Conservation (phyloP, 2,329 filamentous ascomycete species). For the Penicillium hesseltinei region DNA sequence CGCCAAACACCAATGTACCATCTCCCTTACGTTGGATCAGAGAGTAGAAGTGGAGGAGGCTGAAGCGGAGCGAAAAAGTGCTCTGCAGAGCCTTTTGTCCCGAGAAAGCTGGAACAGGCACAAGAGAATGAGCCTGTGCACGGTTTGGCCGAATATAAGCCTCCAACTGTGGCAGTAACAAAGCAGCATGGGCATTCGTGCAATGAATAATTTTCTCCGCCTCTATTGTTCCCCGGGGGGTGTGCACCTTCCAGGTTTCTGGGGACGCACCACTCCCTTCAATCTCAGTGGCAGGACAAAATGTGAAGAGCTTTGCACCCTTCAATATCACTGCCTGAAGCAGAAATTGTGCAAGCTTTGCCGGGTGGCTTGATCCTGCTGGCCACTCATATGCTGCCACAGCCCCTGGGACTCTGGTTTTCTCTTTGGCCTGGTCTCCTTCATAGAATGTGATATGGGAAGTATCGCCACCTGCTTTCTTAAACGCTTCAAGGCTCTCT, state of each 20-base stretch:
- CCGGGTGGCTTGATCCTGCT: constrained; percentile 50
- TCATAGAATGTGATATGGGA: constrained; percentile 43
- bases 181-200: constrained; percentile 27
- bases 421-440: constrained; percentile 39
- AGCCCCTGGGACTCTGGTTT: constrained; percentile 40
- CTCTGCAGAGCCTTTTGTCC: constrained; percentile 34
- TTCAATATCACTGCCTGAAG: constrained; percentile 38
- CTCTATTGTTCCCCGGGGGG: constrained; percentile 16
- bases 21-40: constrained; percentile 48
- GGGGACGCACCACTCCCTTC: constrained; percentile 4
- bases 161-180: constrained; percentile 20
- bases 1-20: constrained; percentile 46
- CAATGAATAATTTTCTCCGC: constrained; percentile 25
- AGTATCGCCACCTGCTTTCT: constrained; percentile 45
- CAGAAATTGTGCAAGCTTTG: constrained; percentile 52
- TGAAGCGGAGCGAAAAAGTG: constrained; percentile 50
- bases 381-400: constrained; percentile 54
- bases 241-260: constrained; percentile 20
- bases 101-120: constrained; percentile 41
- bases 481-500: constrained; percentile 40
- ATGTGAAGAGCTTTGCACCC: constrained; percentile 45
- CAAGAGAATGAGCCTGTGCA: constrained; percentile 47
- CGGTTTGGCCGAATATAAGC: constrained; percentile 44
- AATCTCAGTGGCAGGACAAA: constrained; percentile 41
- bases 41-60: constrained; percentile 51